Evolutionary conservation across 2,329 filamentous ascomycete species (phyloP).

Genomic region (Stagonosporopsis tanaceti): DNA sequence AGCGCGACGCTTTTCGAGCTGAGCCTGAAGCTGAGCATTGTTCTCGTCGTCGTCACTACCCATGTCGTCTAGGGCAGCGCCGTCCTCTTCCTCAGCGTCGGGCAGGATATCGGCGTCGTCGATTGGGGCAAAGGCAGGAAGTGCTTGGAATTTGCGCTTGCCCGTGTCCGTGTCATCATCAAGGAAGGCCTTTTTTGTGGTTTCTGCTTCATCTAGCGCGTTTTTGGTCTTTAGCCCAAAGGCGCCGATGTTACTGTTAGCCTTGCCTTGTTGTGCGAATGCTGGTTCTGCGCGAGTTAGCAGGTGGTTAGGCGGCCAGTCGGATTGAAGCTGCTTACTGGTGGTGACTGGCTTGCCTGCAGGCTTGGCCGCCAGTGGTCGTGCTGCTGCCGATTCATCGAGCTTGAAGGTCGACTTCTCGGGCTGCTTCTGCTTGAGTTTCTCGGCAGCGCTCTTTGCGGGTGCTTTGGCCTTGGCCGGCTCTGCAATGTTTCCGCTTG

Average conservation of each 20-base stretch:
- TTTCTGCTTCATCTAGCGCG: slow-evolving; percentile 71
- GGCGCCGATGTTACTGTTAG: slow-evolving; percentile 76
- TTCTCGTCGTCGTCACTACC: slow-evolving; percentile 88
- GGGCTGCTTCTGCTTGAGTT: slow-evolving; percentile 65
- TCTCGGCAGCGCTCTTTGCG: slow-evolving; percentile 85
- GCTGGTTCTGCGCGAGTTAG: slow-evolving; percentile 45
- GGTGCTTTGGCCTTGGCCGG: slow-evolving; percentile 79
- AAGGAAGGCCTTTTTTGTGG: slow-evolving; percentile 80
- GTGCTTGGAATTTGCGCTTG: slow-evolving; percentile 83
- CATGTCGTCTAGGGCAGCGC: slow-evolving; percentile 77
- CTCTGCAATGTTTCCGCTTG: slow-evolving; percentile 51
- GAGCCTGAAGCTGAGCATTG: slow-evolving; percentile 83
- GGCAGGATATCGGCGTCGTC: slow-evolving; percentile 56
- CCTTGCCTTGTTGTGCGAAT: slow-evolving; percentile 66
- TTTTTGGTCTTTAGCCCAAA: slow-evolving; percentile 76
- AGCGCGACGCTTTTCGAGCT: slow-evolving; percentile 76
- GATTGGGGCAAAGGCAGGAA: slow-evolving; percentile 72
- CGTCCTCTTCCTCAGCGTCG: slow-evolving; percentile 63
- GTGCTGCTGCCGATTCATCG: slow-evolving; percentile 41
- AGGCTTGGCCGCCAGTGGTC: slow-evolving; percentile 38
- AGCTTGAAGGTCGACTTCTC: slow-evolving; percentile 51
- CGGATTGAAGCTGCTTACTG: neutral
- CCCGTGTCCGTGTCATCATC: slow-evolving; percentile 87
- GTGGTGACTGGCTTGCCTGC: slow-evolving; percentile 36
- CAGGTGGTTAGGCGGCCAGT: neutral